A percentile compares a stretch with the other conserved stretches of the same genome.
Conservation (phyloP, 2,329 filamentous ascomycete genomes). For the Pseudocercospora pini-densiflorae region DNA sequence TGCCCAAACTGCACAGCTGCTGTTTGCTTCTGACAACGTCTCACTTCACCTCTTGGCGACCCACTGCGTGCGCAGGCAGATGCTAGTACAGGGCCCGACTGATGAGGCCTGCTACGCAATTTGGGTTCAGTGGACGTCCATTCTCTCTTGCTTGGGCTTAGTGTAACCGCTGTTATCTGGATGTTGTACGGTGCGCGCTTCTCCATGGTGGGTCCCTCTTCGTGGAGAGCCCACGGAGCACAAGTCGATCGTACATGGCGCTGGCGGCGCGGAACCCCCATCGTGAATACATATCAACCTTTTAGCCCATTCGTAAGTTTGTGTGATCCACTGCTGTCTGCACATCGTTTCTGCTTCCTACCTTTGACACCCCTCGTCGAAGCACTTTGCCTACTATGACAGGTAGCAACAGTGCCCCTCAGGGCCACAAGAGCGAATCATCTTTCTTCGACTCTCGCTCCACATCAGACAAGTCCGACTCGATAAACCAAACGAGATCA, state of each 20-base stretch:
- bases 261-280: conserved; percentile 15
- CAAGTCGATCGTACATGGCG: conserved; percentile 23
- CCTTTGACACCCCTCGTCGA: neutral
- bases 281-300: conserved; percentile 20
- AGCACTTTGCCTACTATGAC: conserved; percentile 18
- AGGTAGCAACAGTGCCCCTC: conserved; percentile 8
- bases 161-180: conserved; percentile 22
- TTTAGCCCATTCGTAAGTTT: conserved; percentile 18
- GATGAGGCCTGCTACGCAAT: conserved; percentile 7
- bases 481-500: conserved; percentile 21
- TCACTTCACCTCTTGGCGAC: conserved; percentile 29
- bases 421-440: conserved; percentile 14
- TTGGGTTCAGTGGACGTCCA: conserved; percentile 13
- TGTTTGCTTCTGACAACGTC: conserved; percentile 24
- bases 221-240: conserved; percentile 9
- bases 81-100: conserved; percentile 23
- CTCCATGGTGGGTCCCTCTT: conserved; percentile 17
- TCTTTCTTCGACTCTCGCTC: conserved; percentile 24
- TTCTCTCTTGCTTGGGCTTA: conserved; percentile 11
- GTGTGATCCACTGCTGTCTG: neutral
- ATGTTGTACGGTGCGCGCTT: conserved; percentile 4
- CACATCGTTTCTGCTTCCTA: conserved; percentile 10
- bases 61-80: conserved; percentile 24
- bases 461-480: conserved; percentile 27
- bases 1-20: conserved; percentile 16